Percentiles rank a stretch among this genome's conserved stretches.
Evolutionary conservation across 1,139 yeast genomes (phyloP).

Genomic region (Kodamaea suecica): DNA sequence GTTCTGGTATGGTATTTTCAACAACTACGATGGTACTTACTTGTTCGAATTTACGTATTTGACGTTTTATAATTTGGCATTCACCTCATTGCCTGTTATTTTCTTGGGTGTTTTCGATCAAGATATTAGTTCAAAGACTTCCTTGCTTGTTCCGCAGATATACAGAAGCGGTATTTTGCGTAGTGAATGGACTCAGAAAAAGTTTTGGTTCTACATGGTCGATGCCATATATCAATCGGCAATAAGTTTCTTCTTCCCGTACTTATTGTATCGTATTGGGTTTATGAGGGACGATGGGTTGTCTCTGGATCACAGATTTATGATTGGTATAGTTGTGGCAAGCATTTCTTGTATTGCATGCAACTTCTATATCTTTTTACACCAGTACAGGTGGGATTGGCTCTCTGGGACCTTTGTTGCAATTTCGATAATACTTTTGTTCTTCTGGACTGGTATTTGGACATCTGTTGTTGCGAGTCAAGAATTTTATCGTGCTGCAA

Average conservation of each 20-base stretch:
- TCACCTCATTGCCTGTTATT: conserved; percentile 90
- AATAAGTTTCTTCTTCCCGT: conserved; percentile 85
- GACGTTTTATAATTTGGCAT: conserved; percentile 91
- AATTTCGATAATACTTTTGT: conserved; percentile 65
- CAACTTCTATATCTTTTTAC: conserved; percentile 72
- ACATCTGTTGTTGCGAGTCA: conserved; percentile 53
- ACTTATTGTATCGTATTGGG: conserved; percentile 56
- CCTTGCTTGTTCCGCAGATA: conserved; percentile 85
- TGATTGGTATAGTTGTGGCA: conserved; percentile 80
- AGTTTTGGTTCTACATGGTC: conserved; percentile 79
- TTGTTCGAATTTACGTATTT: conserved; percentile 88
- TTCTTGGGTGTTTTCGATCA: conserved; percentile 90
- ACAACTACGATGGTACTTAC: conserved; percentile 87
- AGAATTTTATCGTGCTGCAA: conserved; percentile 76
- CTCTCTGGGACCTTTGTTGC: conserved; percentile 58
- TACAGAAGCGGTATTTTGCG: conserved; percentile 83
- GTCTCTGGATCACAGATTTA: conserved; percentile 75
- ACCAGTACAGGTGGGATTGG: conserved; percentile 96
- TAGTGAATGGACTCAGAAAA: conserved; percentile 72
- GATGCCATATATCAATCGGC: conserved; percentile 90
- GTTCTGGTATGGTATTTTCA: conserved; percentile 89
- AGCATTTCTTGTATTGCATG: conserved; percentile 78
- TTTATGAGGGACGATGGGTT: conserved; percentile 63
- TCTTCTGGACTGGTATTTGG: conserved; percentile 92
- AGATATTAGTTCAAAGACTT: conserved; percentile 80